Percentiles rank a stretch among this genome's conserved stretches.
Evolutionary conservation across 2,329 filamentous ascomycete genomes (phyloP).

Genomic region (Pochonia chlamydosporia): DNA sequence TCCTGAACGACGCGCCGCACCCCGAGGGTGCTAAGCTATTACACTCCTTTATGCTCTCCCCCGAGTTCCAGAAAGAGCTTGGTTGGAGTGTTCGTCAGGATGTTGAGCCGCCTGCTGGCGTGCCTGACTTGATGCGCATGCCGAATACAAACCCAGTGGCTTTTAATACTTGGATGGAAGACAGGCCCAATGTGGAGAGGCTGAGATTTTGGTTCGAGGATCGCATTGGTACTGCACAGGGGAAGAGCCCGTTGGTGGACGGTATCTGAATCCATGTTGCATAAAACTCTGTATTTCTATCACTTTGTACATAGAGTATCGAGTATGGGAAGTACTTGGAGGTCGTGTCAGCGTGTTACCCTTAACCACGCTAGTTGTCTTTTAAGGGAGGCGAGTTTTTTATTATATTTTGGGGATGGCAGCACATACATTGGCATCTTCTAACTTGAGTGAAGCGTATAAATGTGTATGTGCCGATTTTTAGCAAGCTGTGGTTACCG

Average conservation of each 20-base stretch:
- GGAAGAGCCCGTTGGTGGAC: conserved; percentile 29
- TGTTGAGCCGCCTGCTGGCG: conserved; percentile 20
- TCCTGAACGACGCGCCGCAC: conserved; percentile 41
- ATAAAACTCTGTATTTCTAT: too few relatives aligned
- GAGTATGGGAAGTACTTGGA: too few relatives aligned
- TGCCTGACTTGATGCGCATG: conserved; percentile 19
- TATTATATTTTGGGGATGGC: too few relatives aligned
- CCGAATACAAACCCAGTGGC: conserved; percentile 27
- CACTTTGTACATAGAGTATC: too few relatives aligned
- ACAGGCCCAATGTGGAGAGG: conserved; percentile 35
- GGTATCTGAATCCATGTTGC: too few relatives aligned
- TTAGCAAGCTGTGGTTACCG: too few relatives aligned
- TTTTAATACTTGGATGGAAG: conserved; percentile 35
- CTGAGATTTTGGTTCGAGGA: conserved; percentile 35
- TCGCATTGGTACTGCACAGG: conserved; percentile 35
- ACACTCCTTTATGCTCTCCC: conserved; percentile 38
- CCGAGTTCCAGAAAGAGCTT: conserved; percentile 28
- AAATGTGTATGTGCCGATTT: too few relatives aligned
- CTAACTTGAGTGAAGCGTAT: too few relatives aligned
- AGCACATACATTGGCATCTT: too few relatives aligned
- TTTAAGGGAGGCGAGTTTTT: too few relatives aligned
- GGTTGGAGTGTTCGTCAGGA: conserved; percentile 32
- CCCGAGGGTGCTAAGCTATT: conserved; percentile 46
- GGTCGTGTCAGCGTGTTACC: too few relatives aligned
- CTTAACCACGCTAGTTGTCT: too few relatives aligned